Evolutionary conservation across 768 basidiomycete species (phyloP).

Genomic region (Tubosaeta brunneosetosa): DNA sequence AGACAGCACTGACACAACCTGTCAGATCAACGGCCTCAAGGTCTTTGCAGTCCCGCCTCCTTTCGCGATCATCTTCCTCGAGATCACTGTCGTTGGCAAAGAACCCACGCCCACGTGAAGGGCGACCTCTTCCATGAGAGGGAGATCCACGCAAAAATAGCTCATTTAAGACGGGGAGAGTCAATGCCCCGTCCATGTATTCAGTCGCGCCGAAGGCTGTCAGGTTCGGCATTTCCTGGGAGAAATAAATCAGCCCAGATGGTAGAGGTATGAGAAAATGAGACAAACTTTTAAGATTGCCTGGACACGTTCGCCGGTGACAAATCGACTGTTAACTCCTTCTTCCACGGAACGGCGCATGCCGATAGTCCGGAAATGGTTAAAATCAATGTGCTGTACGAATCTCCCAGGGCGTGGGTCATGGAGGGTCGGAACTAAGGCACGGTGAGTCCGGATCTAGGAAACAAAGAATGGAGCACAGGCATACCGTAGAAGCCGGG

Average conservation of each 20-base stretch:
- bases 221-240: conserved; percentile 84
- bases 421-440: conserved; percentile 58
- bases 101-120: conserved; percentile 57
- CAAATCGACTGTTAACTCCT: conserved; percentile 84
- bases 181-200: conserved; percentile 95
- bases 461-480: not conserved
- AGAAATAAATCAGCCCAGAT: conserved; percentile 1
- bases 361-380: conserved; percentile 95
- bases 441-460: not conserved
- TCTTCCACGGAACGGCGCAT: conserved; percentile 92
- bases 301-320: conserved; percentile 82
- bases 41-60: conserved; percentile 67
- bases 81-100: conserved; percentile 48
- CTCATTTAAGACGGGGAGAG: conserved; percentile 79
- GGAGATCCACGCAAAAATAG: conserved; percentile 81
- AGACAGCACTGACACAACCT: conserved; percentile 89
- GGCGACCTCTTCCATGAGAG: conserved; percentile 64
- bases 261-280: conserved; percentile 1
- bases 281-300: conserved; percentile 66
- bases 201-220: conserved; percentile 92
- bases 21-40: conserved; percentile 90
- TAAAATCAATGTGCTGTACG: conserved; percentile 87
- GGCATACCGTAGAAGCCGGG: conserved; percentile 70
- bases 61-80: conserved; percentile 75
- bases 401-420: conserved; percentile 76